Base-by-base conservation (phyloP, 208 protist species). In the Acanthamoeba castellanii region DNA sequence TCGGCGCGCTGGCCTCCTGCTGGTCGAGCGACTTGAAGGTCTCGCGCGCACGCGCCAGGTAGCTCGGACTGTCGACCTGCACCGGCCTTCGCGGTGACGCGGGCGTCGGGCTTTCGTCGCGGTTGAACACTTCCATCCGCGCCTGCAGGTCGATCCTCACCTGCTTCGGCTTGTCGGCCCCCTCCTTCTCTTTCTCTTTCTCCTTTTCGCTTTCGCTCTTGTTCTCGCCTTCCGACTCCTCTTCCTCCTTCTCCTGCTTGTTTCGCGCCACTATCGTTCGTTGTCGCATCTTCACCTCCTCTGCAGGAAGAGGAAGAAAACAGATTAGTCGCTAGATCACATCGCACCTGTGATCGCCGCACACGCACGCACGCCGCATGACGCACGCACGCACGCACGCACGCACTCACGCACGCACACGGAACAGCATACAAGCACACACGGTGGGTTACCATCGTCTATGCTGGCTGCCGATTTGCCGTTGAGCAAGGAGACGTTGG, bases 11-110 rank as follows among this genome's bases (percentile, higher is more conserved):
- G 22, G 14, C 9, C 66, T 72, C 66, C 66, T 72, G 66, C 66
- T 72, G 66, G 66, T 72, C 66, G 66, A 72, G 66, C 66, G 66
- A 27, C 66, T 34, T 72, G 30, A 72, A 72, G 22, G 66, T 34
- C 30, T 72, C 59, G 14, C 59, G 59, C 59, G 59, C 59, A n/a
- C 59, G 59, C 59, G 59, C 11, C 22, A 66, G 59, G 59, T 66
- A 66, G 2, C 3, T 22, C 16, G 59, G 59, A 5, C 59, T 66
- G 59, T 66, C 11, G 59, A 55, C 50, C 59, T 18, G 59, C 59
- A 30, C 25, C 20, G 59, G 16, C 8, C 2, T 18, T n/a, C 22
- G 11, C 13, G 50, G 50, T 18, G 50, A 18, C 50, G 6, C 14
- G 50, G 50, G 50, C 50, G 50, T 18, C 50, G 7, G 13, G 50